A percentile compares a stretch with the other conserved stretches of the same genome.
These are phyloP conservation scores for Stellera chamaejasme DNA, from an alignment of 345 rosid genomes.

Conservation along the genomic window DNA sequence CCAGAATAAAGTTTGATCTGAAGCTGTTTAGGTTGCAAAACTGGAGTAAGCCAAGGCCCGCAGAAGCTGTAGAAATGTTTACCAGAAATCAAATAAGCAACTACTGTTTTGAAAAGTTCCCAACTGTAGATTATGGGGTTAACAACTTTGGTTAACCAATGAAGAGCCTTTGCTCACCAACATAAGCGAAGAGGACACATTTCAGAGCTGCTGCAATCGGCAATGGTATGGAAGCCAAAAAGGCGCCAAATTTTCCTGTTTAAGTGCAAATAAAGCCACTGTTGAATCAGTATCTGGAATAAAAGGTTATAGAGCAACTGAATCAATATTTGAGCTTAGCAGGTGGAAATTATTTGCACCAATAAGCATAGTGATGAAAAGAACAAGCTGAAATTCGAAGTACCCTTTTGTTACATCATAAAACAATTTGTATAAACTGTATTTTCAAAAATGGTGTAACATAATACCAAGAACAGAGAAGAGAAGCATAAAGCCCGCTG, in stretches of 20 bases:
- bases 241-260: conserved; percentile 89
- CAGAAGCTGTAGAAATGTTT: conserved; percentile 45
- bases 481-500: conserved; percentile 88
- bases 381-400: neutral
- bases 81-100: too few relatives aligned
- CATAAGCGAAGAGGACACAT: conserved; percentile 79
- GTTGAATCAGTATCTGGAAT: neutral
- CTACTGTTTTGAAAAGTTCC: too few relatives aligned
- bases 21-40: conserved; percentile 85
- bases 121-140: too few relatives aligned
- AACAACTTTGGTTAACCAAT: neutral
- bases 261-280: conserved; percentile 3
- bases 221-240: conserved; percentile 81
- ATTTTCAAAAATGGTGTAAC: neutral
- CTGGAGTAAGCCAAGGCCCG: conserved; percentile 74
- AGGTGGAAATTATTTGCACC: too few relatives aligned
- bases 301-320: neutral
- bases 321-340: too few relatives aligned
- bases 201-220: conserved; percentile 78
- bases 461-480: conserved; percentile 67
- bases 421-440: too few relatives aligned
- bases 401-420: neutral
- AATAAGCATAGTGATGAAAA: neutral
- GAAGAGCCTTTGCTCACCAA: conserved; percentile 44
- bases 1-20: conserved; percentile 74